Evolutionary conservation across 2,329 filamentous ascomycete genomes (phyloP).

Genomic region (Colletotrichum ledebouriae): DNA sequence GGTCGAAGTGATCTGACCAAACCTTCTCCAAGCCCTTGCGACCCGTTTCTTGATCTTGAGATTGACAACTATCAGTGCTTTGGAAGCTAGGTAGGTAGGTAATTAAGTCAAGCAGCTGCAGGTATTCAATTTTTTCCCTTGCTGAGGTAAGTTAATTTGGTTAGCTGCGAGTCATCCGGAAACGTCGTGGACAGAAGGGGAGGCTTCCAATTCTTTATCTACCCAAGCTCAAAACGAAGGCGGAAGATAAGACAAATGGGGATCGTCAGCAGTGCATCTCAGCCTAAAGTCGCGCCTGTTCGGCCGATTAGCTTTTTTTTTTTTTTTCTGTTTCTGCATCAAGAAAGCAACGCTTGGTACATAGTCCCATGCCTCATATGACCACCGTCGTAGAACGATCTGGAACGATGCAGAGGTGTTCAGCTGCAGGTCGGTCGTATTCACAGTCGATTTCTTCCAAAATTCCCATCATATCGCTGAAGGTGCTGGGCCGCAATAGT

Average conservation of each 20-base stretch:
- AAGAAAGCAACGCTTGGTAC: slow-evolving; percentile 26
- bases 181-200: neutral
- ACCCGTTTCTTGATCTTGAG: too few relatives aligned
- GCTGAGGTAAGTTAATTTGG: too few relatives aligned
- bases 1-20: too few relatives aligned
- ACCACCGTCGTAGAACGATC: slow-evolving; percentile 4
- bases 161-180: neutral
- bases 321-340: slow-evolving; percentile 25
- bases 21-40: too few relatives aligned
- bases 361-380: slow-evolving; percentile 23
- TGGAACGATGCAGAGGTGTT: slow-evolving; percentile 3
- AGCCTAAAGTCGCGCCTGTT: neutral
- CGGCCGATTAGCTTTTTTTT: slow-evolving; percentile 13
- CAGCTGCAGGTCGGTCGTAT: slow-evolving; percentile 17
- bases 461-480: slow-evolving; percentile 39
- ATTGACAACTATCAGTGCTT: too few relatives aligned
- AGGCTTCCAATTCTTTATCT: slow-evolving; percentile 9
- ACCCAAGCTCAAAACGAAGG: neutral
- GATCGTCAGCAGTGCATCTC: neutral
- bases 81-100: too few relatives aligned
- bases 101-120: too few relatives aligned
- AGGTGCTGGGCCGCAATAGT: slow-evolving; percentile 28
- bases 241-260: slow-evolving; percentile 25
- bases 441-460: slow-evolving; percentile 23
- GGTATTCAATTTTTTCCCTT: too few relatives aligned